phyloP scores from a whole-genome alignment of 441 rosid species.

The Populus hybrid region DNA sequence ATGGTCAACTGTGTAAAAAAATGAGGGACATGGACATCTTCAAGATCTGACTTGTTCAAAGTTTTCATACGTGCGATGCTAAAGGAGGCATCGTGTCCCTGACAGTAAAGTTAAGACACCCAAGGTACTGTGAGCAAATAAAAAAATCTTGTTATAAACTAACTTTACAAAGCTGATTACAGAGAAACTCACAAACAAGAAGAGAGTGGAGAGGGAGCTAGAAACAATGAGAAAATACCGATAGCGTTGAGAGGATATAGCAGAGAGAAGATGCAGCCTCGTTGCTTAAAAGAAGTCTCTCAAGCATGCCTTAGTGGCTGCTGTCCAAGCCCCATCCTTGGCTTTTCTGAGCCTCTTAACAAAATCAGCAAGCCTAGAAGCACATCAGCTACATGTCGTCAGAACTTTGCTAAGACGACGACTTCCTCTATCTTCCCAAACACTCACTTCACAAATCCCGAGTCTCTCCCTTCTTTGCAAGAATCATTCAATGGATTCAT shows the following conservation, averaged over 20 bases:
- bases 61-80: background rate
- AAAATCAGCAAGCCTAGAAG: conserved; percentile 30
- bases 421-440: conserved; percentile 65
- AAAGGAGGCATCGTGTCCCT: conserved; percentile 12
- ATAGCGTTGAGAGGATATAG: background rate
- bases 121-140: background rate
- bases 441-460: conserved; percentile 62
- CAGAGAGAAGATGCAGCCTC: conserved; percentile 40
- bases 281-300: conserved; percentile 39
- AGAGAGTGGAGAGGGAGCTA: background rate
- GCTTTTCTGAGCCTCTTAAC: conserved; percentile 34
- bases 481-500: conserved; percentile 60
- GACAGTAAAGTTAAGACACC: background rate
- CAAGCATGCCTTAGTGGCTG: conserved; percentile 54
- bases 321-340: conserved; percentile 43
- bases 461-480: conserved; percentile 67
- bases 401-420: conserved; percentile 52
- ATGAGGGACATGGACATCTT: conserved; percentile 16
- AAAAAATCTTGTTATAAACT: background rate
- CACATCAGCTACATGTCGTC: conserved; percentile 58
- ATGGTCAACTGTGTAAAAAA: background rate
- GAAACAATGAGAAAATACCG: conserved; percentile 8
- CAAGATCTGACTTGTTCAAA: conserved; percentile 30
- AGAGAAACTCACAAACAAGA: background rate
- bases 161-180: background rate